These are phyloP conservation scores for Beauveria sp. DNA, from an alignment of 2,329 filamentous ascomycete genomes.

Conservation along the genomic window DNA sequence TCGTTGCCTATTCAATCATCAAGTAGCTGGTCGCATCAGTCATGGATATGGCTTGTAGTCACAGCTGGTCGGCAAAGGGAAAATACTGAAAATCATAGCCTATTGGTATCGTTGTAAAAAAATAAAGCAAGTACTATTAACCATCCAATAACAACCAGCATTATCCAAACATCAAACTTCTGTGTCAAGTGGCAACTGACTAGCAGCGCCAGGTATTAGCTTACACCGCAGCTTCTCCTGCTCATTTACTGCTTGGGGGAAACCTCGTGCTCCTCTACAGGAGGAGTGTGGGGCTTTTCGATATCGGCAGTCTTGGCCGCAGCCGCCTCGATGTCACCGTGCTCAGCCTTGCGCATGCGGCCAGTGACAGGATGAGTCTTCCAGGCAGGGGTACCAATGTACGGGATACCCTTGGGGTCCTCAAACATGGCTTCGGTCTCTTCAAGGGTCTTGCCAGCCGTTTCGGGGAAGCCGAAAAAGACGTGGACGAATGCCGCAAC, in stretches of 20 bases:
- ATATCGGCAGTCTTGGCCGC: conserved; percentile 16
- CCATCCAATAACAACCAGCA: background rate
- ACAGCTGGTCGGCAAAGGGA: background rate
- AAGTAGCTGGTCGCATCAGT: no score
- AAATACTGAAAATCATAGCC: background rate
- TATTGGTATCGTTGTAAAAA: conserved; percentile 10
- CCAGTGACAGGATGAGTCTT: conserved; percentile 21
- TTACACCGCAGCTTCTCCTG: background rate
- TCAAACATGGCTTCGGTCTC: conserved; percentile 45
- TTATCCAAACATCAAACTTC: background rate
- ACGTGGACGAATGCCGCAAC: conserved; percentile 42
- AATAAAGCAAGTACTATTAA: conserved; percentile 4
- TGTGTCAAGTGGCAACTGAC: background rate
- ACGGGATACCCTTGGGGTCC: conserved; percentile 24
- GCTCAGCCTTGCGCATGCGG: conserved; percentile 17
- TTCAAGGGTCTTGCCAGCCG: conserved; percentile 46
- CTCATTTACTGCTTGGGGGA: background rate
- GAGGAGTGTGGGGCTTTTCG: conserved; percentile 12
- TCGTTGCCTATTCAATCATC: no score
- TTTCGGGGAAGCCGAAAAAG: conserved; percentile 51
- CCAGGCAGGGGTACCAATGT: conserved; percentile 26
- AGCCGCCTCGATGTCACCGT: conserved; percentile 19
- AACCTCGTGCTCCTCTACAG: conserved; percentile 7
- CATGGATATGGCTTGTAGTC: background rate
- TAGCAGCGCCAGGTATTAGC: background rate